phyloP scores from a whole-genome alignment of 805 yeast genomes.

The Nakazawaea wickerhamii region DNA sequence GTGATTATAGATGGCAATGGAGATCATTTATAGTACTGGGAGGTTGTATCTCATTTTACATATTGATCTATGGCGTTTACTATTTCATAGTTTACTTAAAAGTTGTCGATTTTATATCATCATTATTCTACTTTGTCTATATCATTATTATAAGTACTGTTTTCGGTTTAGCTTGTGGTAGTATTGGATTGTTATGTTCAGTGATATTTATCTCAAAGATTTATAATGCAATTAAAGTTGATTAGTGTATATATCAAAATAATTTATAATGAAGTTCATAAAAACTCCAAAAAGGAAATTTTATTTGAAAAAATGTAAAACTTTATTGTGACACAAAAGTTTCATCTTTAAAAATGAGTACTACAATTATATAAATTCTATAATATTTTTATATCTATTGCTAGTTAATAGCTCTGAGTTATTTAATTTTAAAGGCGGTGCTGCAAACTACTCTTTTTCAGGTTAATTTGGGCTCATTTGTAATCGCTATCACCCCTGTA shows the following conservation, averaged over 20 bases:
- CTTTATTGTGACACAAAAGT: too few species aligned
- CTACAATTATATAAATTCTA: too few species aligned
- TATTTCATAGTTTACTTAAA: conserved; percentile 55
- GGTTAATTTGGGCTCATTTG: too few species aligned
- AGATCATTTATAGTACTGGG: conserved; percentile 64
- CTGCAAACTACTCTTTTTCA: too few species aligned
- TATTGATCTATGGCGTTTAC: conserved; percentile 61
- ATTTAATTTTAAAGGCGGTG: too few species aligned
- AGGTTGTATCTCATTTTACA: conserved; percentile 65
- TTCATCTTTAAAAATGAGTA: too few species aligned
- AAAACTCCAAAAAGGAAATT: too few species aligned
- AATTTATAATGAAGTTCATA: too few species aligned
- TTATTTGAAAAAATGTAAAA: too few species aligned
- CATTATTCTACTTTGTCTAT: conserved; percentile 65
- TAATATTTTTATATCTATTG: too few species aligned
- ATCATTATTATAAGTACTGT: conserved; percentile 57
- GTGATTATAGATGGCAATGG: conserved; percentile 79
- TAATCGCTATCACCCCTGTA: too few species aligned
- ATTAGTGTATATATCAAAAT: conserved; percentile 23
- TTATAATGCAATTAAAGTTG: conserved; percentile 53
- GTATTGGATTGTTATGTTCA: conserved; percentile 66
- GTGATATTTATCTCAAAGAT: conserved; percentile 58
- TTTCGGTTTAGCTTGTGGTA: conserved; percentile 68
- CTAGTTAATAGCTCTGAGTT: too few species aligned
- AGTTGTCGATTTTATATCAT: conserved; percentile 61